Base-by-base conservation (phyloP, 495 filamentous ascomycete genomes). In the Penicillium turbatum region DNA sequence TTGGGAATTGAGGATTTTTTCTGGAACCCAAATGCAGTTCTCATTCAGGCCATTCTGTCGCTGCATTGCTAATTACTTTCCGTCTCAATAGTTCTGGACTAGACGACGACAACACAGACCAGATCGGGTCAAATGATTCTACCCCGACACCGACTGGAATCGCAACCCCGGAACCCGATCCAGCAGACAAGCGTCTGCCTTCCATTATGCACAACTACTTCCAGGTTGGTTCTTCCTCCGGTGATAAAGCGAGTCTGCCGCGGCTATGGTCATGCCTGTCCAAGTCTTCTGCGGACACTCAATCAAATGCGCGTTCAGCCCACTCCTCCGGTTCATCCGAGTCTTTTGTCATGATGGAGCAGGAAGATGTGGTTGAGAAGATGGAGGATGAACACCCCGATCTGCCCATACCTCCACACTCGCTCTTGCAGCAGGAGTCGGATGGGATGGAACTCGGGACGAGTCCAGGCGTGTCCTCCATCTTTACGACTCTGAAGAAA, bases 131-230 rank as follows among this genome's bases (percentile, higher is more conserved):
- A 56, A 86, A 85, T 59, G 76, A 72, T 45, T 87, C 87, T 15
- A 92, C 89, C 47, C 89, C 90, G 45, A 89, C 88, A 51, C 49
- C 49, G 38, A 51, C 49, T 35, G 91, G 89, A 58, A 79, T 92
- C 60, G 83, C 87, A 38, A 97, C 92, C 35, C 92, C 92, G 34
- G 87, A 88, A 59, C 92, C 91, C 34, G 90, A 97, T 72, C 86
- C 82, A 45, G 83, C 84, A 38, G 92, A 97, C 73, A 95, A 93
- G 70, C 86, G 91, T 67, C 76, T 92, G 64, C 92, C 92, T 40
- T 88, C 89, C 63, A 90, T 96, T 70, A 84, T 90, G 79, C 91
- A 85, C 78, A 95, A 89, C 79, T 95, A 93, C 81, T 87, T 87
- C 75, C 92, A 97, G 91, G 92, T 97, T 92, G 82, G 91, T 96